Evolutionary conservation across 2,329 filamentous ascomycete species (phyloP).

Genomic region (Zymoseptoria brevis): DNA sequence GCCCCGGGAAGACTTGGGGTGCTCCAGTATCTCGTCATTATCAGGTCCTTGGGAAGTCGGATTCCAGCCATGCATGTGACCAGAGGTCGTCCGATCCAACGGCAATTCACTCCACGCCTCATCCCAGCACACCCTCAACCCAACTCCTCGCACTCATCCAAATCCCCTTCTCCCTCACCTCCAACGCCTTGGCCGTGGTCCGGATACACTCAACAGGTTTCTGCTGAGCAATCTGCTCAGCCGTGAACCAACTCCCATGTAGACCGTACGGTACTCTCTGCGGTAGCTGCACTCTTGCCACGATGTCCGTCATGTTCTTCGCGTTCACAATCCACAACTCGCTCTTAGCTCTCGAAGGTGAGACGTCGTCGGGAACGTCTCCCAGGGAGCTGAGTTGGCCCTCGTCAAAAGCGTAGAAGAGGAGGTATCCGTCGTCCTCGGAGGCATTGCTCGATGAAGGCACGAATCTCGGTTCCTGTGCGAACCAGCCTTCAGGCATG

Average conservation of each 20-base stretch:
- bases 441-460: conserved; percentile 31
- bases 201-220: conserved; percentile 31
- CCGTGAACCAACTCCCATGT: conserved; percentile 55
- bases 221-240: conserved; percentile 46
- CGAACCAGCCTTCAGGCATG: conserved; percentile 54
- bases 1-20: no score
- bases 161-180: conserved; percentile 14
- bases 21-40: neutral
- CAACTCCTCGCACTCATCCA: conserved; percentile 27
- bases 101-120: neutral
- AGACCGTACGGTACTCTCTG: conserved; percentile 63
- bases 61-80: neutral
- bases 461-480: conserved; percentile 61
- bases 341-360: conserved; percentile 34
- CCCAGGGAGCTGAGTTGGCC: conserved; percentile 42
- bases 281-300: conserved; percentile 52
- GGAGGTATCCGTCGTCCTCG: conserved; percentile 60
- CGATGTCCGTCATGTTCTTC: conserved; percentile 51
- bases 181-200: conserved; percentile 19
- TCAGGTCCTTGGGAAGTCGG: neutral
- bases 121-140: conserved; percentile 24
- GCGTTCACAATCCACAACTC: conserved; percentile 65
- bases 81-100: neutral
- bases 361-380: conserved; percentile 31
- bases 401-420: conserved; percentile 65